Evolutionary conservation across 2,329 filamentous ascomycete genomes (phyloP).

Genomic region (Apiospora marii): DNA sequence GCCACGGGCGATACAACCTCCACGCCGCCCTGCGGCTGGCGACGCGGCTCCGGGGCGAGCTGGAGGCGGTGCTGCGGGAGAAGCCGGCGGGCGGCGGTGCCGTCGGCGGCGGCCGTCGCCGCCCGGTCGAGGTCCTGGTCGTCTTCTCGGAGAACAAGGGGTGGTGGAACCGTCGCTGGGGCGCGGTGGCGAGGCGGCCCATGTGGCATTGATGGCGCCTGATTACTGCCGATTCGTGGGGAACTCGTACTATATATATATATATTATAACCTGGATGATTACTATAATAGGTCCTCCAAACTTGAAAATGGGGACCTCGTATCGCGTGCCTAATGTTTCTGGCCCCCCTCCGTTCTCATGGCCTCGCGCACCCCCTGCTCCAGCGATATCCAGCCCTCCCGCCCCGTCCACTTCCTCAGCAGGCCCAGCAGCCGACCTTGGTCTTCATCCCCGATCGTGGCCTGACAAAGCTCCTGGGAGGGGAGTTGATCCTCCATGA

Average conservation of each 20-base stretch:
- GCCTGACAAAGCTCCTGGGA: slow-evolving; percentile 1
- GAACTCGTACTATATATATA: too few relatives aligned
- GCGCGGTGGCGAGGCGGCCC: too few relatives aligned
- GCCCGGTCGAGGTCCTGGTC: background rate
- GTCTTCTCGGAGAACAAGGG: background rate
- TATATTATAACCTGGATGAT: too few relatives aligned
- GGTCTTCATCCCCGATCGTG: background rate
- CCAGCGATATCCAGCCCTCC: background rate
- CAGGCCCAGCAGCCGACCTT: background rate
- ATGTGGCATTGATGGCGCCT: too few relatives aligned
- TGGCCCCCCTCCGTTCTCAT: background rate
- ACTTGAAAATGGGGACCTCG: too few relatives aligned
- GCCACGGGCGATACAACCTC: too few relatives aligned
- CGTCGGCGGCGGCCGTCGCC: background rate
- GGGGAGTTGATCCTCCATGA: background rate
- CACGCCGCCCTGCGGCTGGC: background rate
- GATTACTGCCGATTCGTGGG: too few relatives aligned
- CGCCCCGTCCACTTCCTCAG: slow-evolving; percentile 3
- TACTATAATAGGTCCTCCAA: too few relatives aligned
- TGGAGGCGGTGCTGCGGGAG: background rate
- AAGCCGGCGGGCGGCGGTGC: background rate
- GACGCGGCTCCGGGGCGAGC: background rate
- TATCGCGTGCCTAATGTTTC: too few relatives aligned
- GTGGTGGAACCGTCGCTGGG: too few relatives aligned
- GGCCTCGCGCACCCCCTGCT: background rate